Evolutionary conservation across 2,329 filamentous ascomycete species (phyloP), one percentile per base, ranked within the genome.

Genomic region (Phyllosticta ampelicida): DNA sequence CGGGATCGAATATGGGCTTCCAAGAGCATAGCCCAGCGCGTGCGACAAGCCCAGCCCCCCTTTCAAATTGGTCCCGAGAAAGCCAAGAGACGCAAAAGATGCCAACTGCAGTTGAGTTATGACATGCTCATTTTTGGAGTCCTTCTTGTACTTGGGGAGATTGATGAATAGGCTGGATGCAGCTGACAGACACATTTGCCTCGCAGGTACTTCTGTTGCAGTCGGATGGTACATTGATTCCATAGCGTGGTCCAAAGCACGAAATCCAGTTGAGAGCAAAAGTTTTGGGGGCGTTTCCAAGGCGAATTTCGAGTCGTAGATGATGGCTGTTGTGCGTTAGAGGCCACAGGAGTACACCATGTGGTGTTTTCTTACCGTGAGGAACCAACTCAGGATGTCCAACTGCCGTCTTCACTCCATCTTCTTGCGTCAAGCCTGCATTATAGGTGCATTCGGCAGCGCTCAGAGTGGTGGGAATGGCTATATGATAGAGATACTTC

Each of bases 191-290:
- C 70, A 67, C 61, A 78, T 67, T 62, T 74, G 71, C n/a, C 75
- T 72, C 18, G 72, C 73, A 0, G 79, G 80, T 64, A 80, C 73
- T 64, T 81, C 79, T 1, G 73, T 74, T 1, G 77, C 72, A 0
- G 74, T 76, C 0, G 77, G 77, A 60, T 83, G 77, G 62, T 81
- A 81, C 60, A 80, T 67, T 1, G 75, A 60, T 64, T 83, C 80
- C 53, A 82, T 69, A 0, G 80, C 78, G 61, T 83, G 80, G 63
- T 82, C 80, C 58, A 83, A 66, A 0, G 80, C 78, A 11, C 80
- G 69, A 57, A 83, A 66, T 0, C 75, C 80, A 0, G 80, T 82
- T 55, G 74, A 75, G 54, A 78, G 66, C 71, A 76, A 80, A 1
- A 82, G 70, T 44, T 70, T 68, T 18, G 70, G 66, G 0, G 80